Base-by-base conservation (phyloP, 2,329 filamentous ascomycete genomes). In the Penicillium sp. region DNA sequence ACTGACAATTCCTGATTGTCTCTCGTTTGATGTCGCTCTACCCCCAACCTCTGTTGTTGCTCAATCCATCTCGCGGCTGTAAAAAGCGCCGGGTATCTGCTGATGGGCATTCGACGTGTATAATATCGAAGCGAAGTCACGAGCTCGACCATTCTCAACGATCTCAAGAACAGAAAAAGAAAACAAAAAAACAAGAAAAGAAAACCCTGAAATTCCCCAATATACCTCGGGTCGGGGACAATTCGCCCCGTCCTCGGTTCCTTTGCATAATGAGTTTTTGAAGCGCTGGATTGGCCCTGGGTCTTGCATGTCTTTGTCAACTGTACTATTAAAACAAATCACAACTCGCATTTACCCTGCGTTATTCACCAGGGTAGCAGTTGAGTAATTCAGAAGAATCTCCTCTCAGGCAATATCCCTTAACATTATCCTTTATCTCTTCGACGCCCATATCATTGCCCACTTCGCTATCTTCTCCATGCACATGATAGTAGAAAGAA, bases 51-150 rank as follows among this genome's bases (percentile, higher is more conserved):
- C 55, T 53, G 59, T 55, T 52, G 55, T 46, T 51, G n/a, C 8
- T 26, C 39, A 42, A 44, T 52, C 33, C 18, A 23, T 18, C 31
- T 16, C 45, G 42, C 45, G 51, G 58, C 58, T 64, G 52, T 60
- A 46, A 61, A 65, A n/a, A 58, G 52, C 53, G 48, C 44, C 39
- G 19, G 43, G 47, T 16, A 28, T 39, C 46, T 31, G 13, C 37
- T 34, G 29, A 34, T 46, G 45, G 56, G 55, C 51, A 58, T 51
- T 47, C 55, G 58, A 55, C 55, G 52, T 72, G 69, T 71, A 71
- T 59, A 65, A 72, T 72, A 72, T 58, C 56, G 55, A 62, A 62
- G 62, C 65, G 66, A 68, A 65, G 61, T 59, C 56, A 65, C 65
- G 66, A 68, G 60, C 60, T 65, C 60, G 57, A 64, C 52, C 53